Evolutionary conservation across 2,329 filamentous ascomycete genomes (phyloP).

Genomic region (Trichophyton equinum): DNA sequence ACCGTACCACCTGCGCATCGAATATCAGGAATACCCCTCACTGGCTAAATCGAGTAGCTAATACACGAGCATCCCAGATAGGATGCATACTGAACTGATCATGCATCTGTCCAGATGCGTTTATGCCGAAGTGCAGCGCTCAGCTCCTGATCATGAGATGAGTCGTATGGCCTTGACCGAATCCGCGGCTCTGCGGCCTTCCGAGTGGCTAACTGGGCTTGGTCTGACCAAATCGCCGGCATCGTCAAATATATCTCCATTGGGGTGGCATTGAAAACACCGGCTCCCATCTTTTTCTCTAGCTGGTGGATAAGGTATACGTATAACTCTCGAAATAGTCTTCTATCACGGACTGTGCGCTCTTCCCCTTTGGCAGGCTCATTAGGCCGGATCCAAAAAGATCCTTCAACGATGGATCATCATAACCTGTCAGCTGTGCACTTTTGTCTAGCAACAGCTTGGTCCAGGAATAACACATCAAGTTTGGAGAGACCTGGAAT

Average conservation of each 20-base stretch:
- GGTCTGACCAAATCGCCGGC: conserved; percentile 15
- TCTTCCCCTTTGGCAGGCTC: conserved; percentile 10
- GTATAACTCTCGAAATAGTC: conserved; percentile 19
- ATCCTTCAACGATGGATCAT: conserved; percentile 12
- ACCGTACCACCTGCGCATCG: conserved; percentile 22
- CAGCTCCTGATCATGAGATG: conserved; percentile 14
- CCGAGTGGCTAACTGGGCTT: conserved; percentile 12
- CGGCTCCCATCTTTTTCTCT: conserved; percentile 12
- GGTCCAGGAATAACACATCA: conserved; percentile 20
- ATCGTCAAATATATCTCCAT: conserved; percentile 15
- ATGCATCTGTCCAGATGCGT: too few relatives aligned
- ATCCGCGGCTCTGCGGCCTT: conserved; percentile 14
- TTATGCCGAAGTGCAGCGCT: too few relatives aligned
- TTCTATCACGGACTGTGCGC: conserved; percentile 15
- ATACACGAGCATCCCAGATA: too few relatives aligned
- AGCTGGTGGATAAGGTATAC: conserved; percentile 13
- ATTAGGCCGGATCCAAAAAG: conserved; percentile 3
- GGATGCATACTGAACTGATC: too few relatives aligned
- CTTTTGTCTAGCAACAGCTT: conserved; percentile 20
- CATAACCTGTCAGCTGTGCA: conserved; percentile 13
- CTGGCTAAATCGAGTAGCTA: conserved; percentile 1
- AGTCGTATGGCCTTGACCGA: conserved; percentile 13
- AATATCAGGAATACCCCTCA: conserved; percentile 18
- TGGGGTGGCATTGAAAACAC: conserved; percentile 10
- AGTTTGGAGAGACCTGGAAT: conserved; percentile 16